A percentile compares a stretch with the other conserved stretches of the same genome.
Conservation (phyloP, 345 rosid genomes). For the Populus euphratica region DNA sequence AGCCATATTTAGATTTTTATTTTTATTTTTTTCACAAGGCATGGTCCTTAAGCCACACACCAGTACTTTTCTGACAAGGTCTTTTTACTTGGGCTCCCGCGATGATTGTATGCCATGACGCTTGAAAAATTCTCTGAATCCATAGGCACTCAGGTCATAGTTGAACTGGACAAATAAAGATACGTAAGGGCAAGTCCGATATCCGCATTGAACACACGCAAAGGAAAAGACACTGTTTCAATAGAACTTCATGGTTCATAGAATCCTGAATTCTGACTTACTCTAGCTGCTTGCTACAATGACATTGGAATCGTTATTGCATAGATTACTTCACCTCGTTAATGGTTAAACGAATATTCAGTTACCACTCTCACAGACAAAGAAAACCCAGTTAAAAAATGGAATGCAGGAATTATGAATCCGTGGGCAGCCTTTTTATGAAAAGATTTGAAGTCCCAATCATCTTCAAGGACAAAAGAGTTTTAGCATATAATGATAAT, state of each 20-base stretch:
- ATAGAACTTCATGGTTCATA: not conserved
- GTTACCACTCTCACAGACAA: not conserved
- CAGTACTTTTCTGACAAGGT: not conserved
- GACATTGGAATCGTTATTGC: not conserved
- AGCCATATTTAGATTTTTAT: not conserved
- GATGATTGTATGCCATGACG: conserved; percentile 52
- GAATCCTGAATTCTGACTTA: not conserved
- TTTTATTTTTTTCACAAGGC: too few species aligned
- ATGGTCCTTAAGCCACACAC: not conserved
- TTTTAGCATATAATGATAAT: not conserved
- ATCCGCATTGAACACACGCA: not conserved
- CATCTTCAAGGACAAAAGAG: not conserved
- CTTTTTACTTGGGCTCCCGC: conserved; percentile 25
- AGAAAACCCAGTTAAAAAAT: not conserved
- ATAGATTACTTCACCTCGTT: not conserved
- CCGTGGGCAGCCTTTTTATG: not conserved
- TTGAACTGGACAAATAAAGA: conserved; percentile 52
- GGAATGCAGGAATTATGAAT: not conserved
- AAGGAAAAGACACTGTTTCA: not conserved
- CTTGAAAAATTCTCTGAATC: conserved; percentile 93
- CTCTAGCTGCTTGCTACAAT: not conserved
- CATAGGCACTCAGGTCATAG: conserved; percentile 73
- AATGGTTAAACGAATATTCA: not conserved
- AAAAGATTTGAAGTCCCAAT: not conserved
- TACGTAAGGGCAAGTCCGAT: not conserved